Evolutionary conservation across 2,329 filamentous ascomycete genomes (phyloP).

Genomic region (Microsporum canis): DNA sequence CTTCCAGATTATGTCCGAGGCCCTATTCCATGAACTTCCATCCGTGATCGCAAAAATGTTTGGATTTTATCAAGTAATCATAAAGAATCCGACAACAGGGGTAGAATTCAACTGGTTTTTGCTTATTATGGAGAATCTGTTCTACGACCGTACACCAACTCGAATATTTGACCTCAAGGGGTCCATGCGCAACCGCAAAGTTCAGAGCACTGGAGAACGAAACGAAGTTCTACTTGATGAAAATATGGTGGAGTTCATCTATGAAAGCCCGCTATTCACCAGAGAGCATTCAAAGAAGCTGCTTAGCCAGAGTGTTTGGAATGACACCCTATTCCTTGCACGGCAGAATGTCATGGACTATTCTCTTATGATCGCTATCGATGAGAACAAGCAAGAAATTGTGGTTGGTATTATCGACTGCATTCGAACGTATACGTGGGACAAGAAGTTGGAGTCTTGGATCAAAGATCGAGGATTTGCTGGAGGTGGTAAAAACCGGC

Average conservation of each 20-base stretch:
- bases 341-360: constrained; percentile 99
- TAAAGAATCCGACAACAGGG: constrained; percentile 86
- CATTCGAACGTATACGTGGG: constrained; percentile 97
- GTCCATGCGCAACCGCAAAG: constrained; percentile 96
- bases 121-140: constrained; percentile 92
- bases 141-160: constrained; percentile 84
- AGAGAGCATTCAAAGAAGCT: constrained; percentile 94
- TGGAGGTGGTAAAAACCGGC: constrained; percentile 66
- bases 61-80: constrained; percentile 92
- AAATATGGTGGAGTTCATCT: constrained; percentile 99
- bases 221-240: constrained; percentile 95
- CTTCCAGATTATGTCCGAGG: constrained; percentile 94
- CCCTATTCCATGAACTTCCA: constrained; percentile 85
- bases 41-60: constrained; percentile 99
- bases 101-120: constrained; percentile 92
- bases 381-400: constrained; percentile 77
- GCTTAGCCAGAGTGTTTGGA: constrained; percentile 84
- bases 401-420: constrained; percentile 98
- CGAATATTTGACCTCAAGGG: constrained; percentile 94
- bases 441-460: constrained; percentile 99
- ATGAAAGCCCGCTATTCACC: constrained; percentile 88
- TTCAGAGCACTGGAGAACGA: constrained; percentile 86
- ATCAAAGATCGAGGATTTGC: constrained; percentile 92
- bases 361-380: constrained; percentile 94
- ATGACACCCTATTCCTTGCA: constrained; percentile 89